These are phyloP conservation scores for Phallus indusiatus DNA, from an alignment of 768 basidiomycete species.

Conservation along the genomic window DNA sequence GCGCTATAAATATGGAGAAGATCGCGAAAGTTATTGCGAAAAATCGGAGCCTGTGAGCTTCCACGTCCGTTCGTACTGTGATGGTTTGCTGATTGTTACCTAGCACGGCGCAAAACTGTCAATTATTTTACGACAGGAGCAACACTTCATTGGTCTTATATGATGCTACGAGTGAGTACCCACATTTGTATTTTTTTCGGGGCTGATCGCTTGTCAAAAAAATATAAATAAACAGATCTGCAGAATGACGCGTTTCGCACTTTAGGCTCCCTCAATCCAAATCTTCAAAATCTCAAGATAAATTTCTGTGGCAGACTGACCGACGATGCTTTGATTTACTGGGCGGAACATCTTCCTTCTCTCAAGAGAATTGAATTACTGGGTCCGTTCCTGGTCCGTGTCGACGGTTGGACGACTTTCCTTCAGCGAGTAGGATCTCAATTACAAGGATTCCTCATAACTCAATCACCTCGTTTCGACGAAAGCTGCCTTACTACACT, in stretches of 20 bases:
- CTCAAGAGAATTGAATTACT: constrained; percentile 71
- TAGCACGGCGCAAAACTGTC: constrained; percentile 72
- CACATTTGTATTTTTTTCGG: background rate
- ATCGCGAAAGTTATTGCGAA: constrained; percentile 77
- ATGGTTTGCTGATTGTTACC: constrained; percentile 3
- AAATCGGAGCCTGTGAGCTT: constrained; percentile 68
- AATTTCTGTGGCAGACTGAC: constrained; percentile 82
- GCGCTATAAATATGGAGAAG: constrained; percentile 71
- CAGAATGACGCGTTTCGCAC: constrained; percentile 55
- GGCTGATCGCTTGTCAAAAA: background rate
- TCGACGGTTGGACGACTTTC: constrained; percentile 65
- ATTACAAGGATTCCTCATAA: constrained; percentile 69
- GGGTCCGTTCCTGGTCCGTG: constrained; percentile 78
- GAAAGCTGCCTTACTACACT: constrained; percentile 53
- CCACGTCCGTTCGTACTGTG: constrained; percentile 1
- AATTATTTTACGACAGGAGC: constrained; percentile 71
- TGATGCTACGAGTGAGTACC: constrained; percentile 82
- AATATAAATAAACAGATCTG: constrained; percentile 62
- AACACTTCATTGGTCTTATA: constrained; percentile 66
- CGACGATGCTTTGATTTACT: constrained; percentile 45
- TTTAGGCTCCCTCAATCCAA: constrained; percentile 75
- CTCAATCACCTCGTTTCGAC: constrained; percentile 82
- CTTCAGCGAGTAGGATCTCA: constrained; percentile 48
- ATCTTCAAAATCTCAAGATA: constrained; percentile 67
- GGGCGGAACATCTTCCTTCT: constrained; percentile 52